Percentiles rank a stretch among this genome's conserved stretches.
Conservation (phyloP, 176 grass and related monocot genomes). For the Stipa capillata region DNA sequence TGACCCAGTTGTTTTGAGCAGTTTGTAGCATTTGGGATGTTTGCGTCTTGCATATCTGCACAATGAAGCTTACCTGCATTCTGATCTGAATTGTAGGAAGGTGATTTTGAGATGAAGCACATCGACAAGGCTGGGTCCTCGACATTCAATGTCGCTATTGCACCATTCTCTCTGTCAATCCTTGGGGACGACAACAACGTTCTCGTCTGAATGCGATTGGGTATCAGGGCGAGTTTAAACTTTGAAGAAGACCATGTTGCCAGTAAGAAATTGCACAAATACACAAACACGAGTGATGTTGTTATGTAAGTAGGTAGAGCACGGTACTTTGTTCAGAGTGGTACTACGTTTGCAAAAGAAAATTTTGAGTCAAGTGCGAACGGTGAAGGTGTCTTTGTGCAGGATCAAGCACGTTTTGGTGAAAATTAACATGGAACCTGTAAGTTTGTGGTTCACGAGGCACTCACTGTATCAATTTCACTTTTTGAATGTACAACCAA, state of each 20-base stretch:
- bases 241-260: neutral
- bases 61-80: neutral
- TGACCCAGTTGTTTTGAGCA: neutral
- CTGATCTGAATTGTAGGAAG: constrained; percentile 42
- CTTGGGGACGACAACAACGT: constrained; percentile 46
- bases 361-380: neutral
- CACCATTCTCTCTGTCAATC: constrained; percentile 68
- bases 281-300: neutral
- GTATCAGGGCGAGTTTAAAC: neutral
- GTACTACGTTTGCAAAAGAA: neutral
- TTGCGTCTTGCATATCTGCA: neutral
- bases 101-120: constrained; percentile 84
- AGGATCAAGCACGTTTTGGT: neutral
- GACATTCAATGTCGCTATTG: constrained; percentile 59
- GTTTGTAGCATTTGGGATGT: neutral
- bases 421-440: neutral
- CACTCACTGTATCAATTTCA: neutral
- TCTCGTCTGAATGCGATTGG: constrained; percentile 6
- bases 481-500: constrained; percentile 23
- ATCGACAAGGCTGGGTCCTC: constrained; percentile 51
- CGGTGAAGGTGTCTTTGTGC: neutral
- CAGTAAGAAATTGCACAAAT: neutral
- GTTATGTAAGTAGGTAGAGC: neutral
- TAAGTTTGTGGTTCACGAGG: neutral
- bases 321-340: neutral